Conservation (phyloP, 202 grass and related monocot genomes). For the Zoysia matrella region DNA sequence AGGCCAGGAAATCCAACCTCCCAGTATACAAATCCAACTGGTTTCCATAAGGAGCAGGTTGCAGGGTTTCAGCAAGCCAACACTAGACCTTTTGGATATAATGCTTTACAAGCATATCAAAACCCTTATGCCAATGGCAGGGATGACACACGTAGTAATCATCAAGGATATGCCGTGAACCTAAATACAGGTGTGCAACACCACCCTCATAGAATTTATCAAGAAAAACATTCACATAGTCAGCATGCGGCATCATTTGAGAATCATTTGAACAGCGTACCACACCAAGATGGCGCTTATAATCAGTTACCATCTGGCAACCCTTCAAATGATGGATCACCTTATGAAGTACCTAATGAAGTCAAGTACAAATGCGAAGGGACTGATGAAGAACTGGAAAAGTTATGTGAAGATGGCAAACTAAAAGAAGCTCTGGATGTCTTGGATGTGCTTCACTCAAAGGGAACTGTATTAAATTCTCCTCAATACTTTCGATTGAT, state of each 20-base stretch:
- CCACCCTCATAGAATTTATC: slow-evolving; percentile 42
- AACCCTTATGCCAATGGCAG: slow-evolving; percentile 41
- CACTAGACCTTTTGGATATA: slow-evolving; percentile 46
- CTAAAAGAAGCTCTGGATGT: slow-evolving; percentile 81
- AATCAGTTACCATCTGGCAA: slow-evolving; percentile 22
- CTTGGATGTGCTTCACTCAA: slow-evolving; percentile 58
- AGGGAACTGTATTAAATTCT: slow-evolving; percentile 48
- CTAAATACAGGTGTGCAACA: slow-evolving; percentile 40
- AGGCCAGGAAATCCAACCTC: slow-evolving; percentile 25
- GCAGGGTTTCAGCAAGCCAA: slow-evolving; percentile 50
- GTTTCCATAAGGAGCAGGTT: slow-evolving; percentile 33
- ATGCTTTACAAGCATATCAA: slow-evolving; percentile 43
- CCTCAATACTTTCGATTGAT: slow-evolving; percentile 66
- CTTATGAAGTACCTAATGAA: slow-evolving; percentile 47
- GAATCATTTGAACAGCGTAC: slow-evolving; percentile 31
- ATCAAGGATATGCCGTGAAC: slow-evolving; percentile 43
- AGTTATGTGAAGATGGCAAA: slow-evolving; percentile 74
- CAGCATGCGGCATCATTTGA: slow-evolving; percentile 26
- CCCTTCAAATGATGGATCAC: slow-evolving; percentile 26
- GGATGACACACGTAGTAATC: slow-evolving; percentile 38
- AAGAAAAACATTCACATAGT: slow-evolving; percentile 38
- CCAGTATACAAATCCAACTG: slow-evolving; percentile 39
- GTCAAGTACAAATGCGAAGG: slow-evolving; percentile 38
- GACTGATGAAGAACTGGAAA: slow-evolving; percentile 85
- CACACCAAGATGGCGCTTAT: slow-evolving; percentile 37